A percentile compares a stretch with the other conserved stretches of the same genome.
Conservation (phyloP, 768 basidiomycete species). For the Tricholoma matsutake region DNA sequence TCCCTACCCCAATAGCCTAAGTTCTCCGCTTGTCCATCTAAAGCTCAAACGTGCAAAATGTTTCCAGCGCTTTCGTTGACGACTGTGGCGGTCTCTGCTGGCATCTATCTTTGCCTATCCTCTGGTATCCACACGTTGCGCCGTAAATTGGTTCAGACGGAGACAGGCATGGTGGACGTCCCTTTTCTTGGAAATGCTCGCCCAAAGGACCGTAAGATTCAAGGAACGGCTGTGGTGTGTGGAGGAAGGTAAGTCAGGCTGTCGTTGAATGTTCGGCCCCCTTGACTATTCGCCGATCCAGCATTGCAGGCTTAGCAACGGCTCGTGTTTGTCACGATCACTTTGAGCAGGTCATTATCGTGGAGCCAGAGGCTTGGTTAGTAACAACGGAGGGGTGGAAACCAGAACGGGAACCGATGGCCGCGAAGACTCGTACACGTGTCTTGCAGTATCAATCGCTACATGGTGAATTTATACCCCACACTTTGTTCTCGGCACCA, state of each 20-base stretch:
- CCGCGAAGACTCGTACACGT: conserved; percentile 17
- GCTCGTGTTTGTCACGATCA: conserved; percentile 30
- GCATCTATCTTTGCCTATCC: background rate
- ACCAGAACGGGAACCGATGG: conserved; percentile 17
- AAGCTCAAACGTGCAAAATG: too few relatives aligned
- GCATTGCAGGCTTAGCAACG: conserved; percentile 28
- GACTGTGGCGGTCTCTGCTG: background rate
- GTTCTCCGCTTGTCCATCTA: too few relatives aligned
- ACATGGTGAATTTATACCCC: conserved; percentile 6
- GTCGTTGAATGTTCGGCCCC: background rate
- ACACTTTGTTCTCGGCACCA: background rate
- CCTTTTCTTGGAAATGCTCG: background rate
- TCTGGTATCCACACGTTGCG: too few relatives aligned
- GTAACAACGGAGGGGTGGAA: conserved; percentile 17
- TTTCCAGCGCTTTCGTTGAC: background rate
- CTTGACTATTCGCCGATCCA: too few relatives aligned
- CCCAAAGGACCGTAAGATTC: background rate
- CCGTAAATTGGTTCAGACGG: background rate
- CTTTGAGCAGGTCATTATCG: conserved; percentile 28
- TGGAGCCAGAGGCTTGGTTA: conserved; percentile 29
- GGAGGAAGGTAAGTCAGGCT: background rate
- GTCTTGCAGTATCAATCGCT: conserved; percentile 26
- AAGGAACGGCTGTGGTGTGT: background rate
- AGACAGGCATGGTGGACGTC: background rate
- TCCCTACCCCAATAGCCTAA: too few relatives aligned